phyloP scores from a whole-genome alignment of 2,329 filamentous ascomycete genomes.

The Colletotrichum lindemuthianum region DNA sequence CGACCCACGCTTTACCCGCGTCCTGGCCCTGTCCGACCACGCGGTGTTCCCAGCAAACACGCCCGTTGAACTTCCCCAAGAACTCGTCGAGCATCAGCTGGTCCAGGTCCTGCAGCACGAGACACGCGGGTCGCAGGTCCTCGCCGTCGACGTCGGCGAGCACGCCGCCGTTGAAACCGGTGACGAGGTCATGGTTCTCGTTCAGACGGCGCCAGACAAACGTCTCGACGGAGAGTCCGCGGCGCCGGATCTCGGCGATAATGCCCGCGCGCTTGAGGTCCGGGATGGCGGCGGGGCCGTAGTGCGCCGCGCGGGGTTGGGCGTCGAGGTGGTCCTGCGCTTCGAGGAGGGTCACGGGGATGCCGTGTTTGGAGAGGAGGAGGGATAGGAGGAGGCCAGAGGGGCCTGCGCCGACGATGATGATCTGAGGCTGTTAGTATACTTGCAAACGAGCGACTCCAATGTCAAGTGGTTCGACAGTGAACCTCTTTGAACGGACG shows the following conservation, averaged over 20 bases:
- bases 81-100: conserved; percentile 55
- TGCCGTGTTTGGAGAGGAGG: conserved; percentile 62
- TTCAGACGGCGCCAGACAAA: conserved; percentile 51
- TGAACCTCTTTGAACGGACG: conserved; percentile 24
- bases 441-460: no score
- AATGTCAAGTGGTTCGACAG: neutral
- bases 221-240: conserved; percentile 50
- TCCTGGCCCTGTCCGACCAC: conserved; percentile 60
- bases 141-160: conserved; percentile 50
- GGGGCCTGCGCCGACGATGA: conserved; percentile 61
- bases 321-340: conserved; percentile 63
- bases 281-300: conserved; percentile 66
- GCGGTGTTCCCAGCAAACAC: conserved; percentile 56
- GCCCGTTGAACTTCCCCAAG: conserved; percentile 45
- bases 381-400: conserved; percentile 60
- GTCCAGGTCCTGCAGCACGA: conserved; percentile 55
- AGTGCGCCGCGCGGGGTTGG: conserved; percentile 71
- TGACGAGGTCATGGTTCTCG: conserved; percentile 47
- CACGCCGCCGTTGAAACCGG: conserved; percentile 48
- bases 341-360: conserved; percentile 66
- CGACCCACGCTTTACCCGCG: conserved; percentile 54
- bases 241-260: conserved; percentile 53
- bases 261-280: conserved; percentile 69
- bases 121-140: conserved; percentile 52
- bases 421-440: conserved; percentile 8